Conservation (phyloP, 2,329 filamentous ascomycete genomes). For the Paradendryphiella salina region DNA sequence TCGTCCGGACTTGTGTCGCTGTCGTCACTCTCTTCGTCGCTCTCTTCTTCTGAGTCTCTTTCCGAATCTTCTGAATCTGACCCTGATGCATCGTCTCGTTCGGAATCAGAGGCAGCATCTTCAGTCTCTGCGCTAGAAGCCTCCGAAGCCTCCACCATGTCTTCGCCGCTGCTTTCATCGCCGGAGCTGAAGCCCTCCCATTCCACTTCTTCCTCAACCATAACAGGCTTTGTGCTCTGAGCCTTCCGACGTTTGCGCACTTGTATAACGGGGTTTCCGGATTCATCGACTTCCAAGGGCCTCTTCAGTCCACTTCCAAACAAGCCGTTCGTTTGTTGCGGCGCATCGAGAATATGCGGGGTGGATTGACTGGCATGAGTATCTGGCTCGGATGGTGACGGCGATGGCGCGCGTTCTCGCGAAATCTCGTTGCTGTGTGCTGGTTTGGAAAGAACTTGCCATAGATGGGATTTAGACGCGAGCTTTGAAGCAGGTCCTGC, state of each 20-base stretch:
- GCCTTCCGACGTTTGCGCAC: conserved; percentile 72
- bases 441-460: not conserved
- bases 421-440: not conserved
- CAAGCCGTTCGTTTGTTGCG: conserved; percentile 16
- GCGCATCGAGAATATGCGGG: not conserved
- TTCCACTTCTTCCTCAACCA: conserved; percentile 53
- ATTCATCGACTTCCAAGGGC: conserved; percentile 77
- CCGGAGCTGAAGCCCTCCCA: conserved; percentile 67
- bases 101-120: conserved; percentile 7
- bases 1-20: conserved; percentile 41
- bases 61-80: conserved; percentile 25
- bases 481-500: not conserved
- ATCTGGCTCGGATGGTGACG: conserved; percentile 17
- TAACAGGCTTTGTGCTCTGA: conserved; percentile 48
- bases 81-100: conserved; percentile 9
- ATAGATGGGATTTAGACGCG: not conserved
- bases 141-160: conserved; percentile 30
- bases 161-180: conserved; percentile 33
- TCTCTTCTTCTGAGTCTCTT: conserved; percentile 41
- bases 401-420: conserved; percentile 25
- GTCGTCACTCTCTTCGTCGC: conserved; percentile 40
- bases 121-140: conserved; percentile 15
- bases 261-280: conserved; percentile 78
- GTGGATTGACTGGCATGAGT: conserved; percentile 16
- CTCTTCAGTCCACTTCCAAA: conserved; percentile 83